Base-by-base conservation (phyloP, 2,329 filamentous ascomycete genomes). In the Sporothrix brasiliensis region DNA sequence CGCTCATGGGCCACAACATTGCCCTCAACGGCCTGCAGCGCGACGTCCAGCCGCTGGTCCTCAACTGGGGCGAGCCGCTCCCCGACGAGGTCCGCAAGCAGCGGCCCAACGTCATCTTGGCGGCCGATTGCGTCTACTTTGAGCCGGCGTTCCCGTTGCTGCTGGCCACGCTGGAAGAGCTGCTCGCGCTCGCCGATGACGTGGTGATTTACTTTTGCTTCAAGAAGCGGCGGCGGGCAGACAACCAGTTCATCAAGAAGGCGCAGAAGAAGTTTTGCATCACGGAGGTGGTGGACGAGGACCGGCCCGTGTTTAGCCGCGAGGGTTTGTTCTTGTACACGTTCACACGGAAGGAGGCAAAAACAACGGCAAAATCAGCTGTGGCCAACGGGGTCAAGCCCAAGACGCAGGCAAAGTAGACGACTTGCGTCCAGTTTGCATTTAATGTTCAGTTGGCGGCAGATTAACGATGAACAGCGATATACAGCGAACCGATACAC, bases 51-150 rank as follows among this genome's bases (percentile, higher is more conserved):
- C 87, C 93, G 19, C 82, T 87, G 69, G 83, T 97, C 34, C 85
- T 97, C 74, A 92, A 97, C 79, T 97, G 94, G 89, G 88, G 88
- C 70, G 84, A 89, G 73, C 81, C 86, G 68, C 81, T 91, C 60
- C 83, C 88, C 50, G 79, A 81, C 54, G 79, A 82, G 56, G 81
- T 90, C 56, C 75, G 84, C 68, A 80, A 84, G 69, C 83, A 84
- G 75, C 86, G 87, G 73, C 92, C 93, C 21, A 89, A 94, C 76
- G 84, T 97, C 69, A 89, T 99, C 70, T 86, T 98, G n/a, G 95
- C 95, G 3, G 94, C 94, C 53, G 95, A 98, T 79, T 98, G 94
- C 80, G 93, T 97, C 65, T 99, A 98, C 83, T 97, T 97, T 79
- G 95, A 98, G 80, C 93, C 94, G 2, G 92, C 95, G 0, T 98